These are phyloP conservation scores for Jackrogersella multiformis DNA, from an alignment of 495 filamentous ascomycete genomes.

Conservation along the genomic window DNA sequence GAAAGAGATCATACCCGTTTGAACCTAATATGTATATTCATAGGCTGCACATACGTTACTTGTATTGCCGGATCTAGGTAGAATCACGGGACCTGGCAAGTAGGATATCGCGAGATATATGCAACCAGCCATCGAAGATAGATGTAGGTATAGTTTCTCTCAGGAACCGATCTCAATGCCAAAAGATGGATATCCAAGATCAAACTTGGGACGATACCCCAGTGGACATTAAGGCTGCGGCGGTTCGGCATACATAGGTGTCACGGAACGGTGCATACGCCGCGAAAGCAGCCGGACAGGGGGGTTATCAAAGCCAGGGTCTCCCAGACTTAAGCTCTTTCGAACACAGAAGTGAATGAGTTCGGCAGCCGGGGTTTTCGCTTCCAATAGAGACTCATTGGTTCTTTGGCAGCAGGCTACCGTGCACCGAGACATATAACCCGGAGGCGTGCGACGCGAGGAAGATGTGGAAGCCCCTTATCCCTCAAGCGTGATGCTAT, in stretches of 20 bases:
- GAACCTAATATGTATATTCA: too few relatives aligned
- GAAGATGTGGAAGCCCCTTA: slow-evolving; percentile 1
- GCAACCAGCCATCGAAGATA: background rate
- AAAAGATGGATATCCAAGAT: slow-evolving; percentile 2
- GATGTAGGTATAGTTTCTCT: background rate
- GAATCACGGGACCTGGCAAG: background rate
- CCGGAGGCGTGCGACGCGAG: slow-evolving; percentile 23
- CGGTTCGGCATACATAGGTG: slow-evolving; percentile 8
- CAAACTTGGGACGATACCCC: slow-evolving; percentile 1
- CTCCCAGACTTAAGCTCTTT: slow-evolving; percentile 1
- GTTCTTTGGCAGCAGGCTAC: slow-evolving; percentile 31
- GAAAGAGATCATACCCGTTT: background rate
- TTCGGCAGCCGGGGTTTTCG: slow-evolving; percentile 34
- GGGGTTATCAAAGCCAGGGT: background rate
- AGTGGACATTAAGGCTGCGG: slow-evolving; percentile 20
- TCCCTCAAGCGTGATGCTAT: slow-evolving; percentile 1
- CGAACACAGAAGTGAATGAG: slow-evolving; percentile 15
- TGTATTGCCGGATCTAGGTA: background rate
- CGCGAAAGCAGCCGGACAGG: slow-evolving; percentile 1
- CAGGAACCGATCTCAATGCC: background rate
- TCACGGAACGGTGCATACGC: slow-evolving; percentile 28
- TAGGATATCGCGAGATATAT: slow-evolving; percentile 13
- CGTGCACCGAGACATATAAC: slow-evolving; percentile 39
- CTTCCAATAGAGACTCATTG: slow-evolving; percentile 43
- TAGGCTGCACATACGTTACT: too few relatives aligned